phyloP scores from a whole-genome alignment of 352 stramenopile species.

The Phytophthora pini region DNA sequence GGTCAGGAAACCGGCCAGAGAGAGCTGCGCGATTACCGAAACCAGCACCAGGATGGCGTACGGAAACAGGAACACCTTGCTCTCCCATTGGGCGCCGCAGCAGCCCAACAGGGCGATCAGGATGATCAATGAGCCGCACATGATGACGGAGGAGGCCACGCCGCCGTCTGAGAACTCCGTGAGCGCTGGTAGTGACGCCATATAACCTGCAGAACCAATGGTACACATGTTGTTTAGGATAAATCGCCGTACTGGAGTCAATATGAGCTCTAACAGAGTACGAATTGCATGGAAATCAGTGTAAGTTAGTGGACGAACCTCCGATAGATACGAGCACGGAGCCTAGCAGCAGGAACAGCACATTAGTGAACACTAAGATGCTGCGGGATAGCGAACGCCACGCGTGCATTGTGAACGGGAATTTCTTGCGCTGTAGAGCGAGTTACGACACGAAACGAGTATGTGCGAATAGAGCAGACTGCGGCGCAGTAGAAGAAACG shows the following conservation, averaged over 20 bases:
- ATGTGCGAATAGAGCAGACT: conserved; percentile 4
- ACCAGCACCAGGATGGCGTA: conserved; percentile 83
- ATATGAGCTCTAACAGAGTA: background rate
- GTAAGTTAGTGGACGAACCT: conserved; percentile 40
- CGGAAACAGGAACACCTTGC: conserved; percentile 86
- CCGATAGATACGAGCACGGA: conserved; percentile 82
- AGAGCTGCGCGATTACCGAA: conserved; percentile 81
- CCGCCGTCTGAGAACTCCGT: conserved; percentile 84
- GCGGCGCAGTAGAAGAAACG: conserved; percentile 4
- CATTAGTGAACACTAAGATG: conserved; percentile 89
- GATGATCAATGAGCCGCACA: conserved; percentile 79
- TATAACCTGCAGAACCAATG: conserved; percentile 60
- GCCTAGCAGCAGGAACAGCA: conserved; percentile 86
- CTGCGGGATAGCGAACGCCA: conserved; percentile 81
- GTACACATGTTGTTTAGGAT: conserved; percentile 14
- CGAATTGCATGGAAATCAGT: conserved; percentile 5
- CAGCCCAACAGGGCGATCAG: conserved; percentile 80
- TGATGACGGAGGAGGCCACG: conserved; percentile 83
- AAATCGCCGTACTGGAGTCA: conserved; percentile 7
- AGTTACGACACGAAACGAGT: conserved; percentile 28
- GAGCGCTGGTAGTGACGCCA: conserved; percentile 79
- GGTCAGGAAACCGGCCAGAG: conserved; percentile 80
- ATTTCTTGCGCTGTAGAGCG: conserved; percentile 18
- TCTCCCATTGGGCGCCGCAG: conserved; percentile 86
- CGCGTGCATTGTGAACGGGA: conserved; percentile 41